Evolutionary conservation across 1,139 yeast genomes (phyloP).

Genomic region (Schwanniomyces etchellsii): DNA sequence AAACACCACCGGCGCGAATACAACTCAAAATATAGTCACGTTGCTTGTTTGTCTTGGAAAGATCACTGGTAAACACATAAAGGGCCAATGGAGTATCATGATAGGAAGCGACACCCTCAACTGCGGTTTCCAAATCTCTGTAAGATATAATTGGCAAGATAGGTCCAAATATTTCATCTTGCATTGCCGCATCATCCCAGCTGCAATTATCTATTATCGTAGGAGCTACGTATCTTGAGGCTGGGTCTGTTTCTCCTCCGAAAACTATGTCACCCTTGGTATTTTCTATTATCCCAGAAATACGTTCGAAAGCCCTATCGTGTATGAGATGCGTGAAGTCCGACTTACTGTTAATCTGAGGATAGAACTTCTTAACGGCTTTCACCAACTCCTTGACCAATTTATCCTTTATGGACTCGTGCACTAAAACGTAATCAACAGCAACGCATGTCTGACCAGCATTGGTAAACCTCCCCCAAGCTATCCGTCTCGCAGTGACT

Average conservation of each 20-base stretch:
- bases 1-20: constrained; percentile 70
- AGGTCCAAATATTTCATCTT: constrained; percentile 81
- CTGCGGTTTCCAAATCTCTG: constrained; percentile 40
- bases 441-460: constrained; percentile 94
- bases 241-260: constrained; percentile 49
- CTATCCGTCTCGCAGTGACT: constrained; percentile 58
- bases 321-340: constrained; percentile 61
- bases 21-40: constrained; percentile 44
- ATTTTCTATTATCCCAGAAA: constrained; percentile 37
- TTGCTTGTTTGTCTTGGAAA: constrained; percentile 36
- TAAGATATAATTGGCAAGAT: constrained; percentile 68
- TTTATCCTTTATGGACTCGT: constrained; percentile 46
- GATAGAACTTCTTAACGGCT: constrained; percentile 42
- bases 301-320: constrained; percentile 50
- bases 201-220: constrained; percentile 59
- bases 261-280: constrained; percentile 57
- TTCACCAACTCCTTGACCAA: constrained; percentile 42
- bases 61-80: constrained; percentile 60
- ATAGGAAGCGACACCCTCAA: constrained; percentile 39
- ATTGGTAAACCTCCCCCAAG: constrained; percentile 75
- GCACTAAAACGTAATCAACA: constrained; percentile 74
- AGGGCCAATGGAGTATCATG: constrained; percentile 89
- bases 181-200: constrained; percentile 70
- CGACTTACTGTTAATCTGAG: constrained; percentile 29
- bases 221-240: constrained; percentile 59